Base-by-base conservation (phyloP, 2,329 filamentous ascomycete genomes). In the Aspergillus sp. region DNA sequence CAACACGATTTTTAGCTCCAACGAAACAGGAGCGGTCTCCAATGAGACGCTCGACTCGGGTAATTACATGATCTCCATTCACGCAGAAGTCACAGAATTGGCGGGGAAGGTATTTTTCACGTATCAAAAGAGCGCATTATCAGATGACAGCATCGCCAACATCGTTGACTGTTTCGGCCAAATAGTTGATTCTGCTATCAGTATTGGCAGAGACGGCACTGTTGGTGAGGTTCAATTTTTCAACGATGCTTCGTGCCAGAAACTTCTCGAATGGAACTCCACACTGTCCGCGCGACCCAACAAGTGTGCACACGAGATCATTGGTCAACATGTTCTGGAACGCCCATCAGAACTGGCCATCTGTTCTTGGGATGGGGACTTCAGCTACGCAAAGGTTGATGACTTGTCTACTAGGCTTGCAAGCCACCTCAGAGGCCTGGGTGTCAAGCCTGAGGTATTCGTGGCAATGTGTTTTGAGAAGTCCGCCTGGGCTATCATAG, bases 91-190 rank as follows among this genome's bases (percentile, higher is more conserved):
- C 6, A 69, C 67, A 16, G 58, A 63, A 10, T 56, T 64, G 7
- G 63, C 63, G 6, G 82, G 83, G 3, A 74, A 87, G 22, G 69
- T 76, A 2, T 81, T 85, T 55, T 77, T 89, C 22, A 80, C 80
- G 36, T 74, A 77, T 3, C 78, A 84, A n/a, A 78, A 81, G 0
- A 77, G 79, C 47, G 73, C 81, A 22, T 77, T 89, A 24, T 81
- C 82, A 51, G 57, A 63, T 4, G 61, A 58, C 24, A 68, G 75
- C 26, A 67, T 70, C 4, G 64, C 65, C 7, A 69, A 72, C 59
- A 61, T 77, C 18, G 67, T 73, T 49, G 68, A 71, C 49, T 68
- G 71, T 12, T 77, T 76, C 22, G 65, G 71, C 22, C 69, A 73
- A 24, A 65, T 75, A 6, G 31, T 77, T 20, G 57, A 66, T 6